These are phyloP conservation scores for Tylopilus sp. DNA, from an alignment of 768 basidiomycete species.

Conservation along the genomic window DNA sequence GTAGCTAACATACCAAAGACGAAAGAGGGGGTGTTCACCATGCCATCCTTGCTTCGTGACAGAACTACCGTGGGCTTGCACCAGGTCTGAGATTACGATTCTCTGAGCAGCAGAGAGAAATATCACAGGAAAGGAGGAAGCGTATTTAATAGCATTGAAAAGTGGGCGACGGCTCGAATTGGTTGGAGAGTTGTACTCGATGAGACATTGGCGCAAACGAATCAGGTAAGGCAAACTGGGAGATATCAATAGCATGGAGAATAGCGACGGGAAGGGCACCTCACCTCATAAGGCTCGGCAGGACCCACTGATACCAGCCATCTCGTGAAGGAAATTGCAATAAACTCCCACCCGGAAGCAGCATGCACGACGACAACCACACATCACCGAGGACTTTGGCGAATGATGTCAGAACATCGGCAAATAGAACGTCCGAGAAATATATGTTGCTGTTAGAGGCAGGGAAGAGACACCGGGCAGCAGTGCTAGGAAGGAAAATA, in stretches of 20 bases:
- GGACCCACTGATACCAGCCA: slow-evolving; percentile 68
- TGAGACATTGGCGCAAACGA: slow-evolving; percentile 90
- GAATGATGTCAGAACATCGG: slow-evolving; percentile 94
- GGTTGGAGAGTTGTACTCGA: slow-evolving; percentile 67
- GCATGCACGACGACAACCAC: slow-evolving; percentile 84
- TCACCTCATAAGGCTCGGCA: slow-evolving; percentile 87
- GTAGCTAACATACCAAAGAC: slow-evolving; percentile 63
- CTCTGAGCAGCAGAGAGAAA: slow-evolving; percentile 90
- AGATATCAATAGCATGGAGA: slow-evolving; percentile 5
- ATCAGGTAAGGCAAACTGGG: slow-evolving; percentile 79
- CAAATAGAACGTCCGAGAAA: slow-evolving; percentile 91
- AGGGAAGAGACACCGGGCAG: slow-evolving; percentile 74
- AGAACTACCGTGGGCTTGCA: slow-evolving; percentile 44
- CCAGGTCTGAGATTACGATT: slow-evolving; percentile 58
- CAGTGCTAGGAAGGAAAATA: slow-evolving; percentile 43
- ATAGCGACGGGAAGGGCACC: slow-evolving; percentile 10
- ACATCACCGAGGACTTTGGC: slow-evolving; percentile 95
- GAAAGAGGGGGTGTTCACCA: slow-evolving; percentile 75
- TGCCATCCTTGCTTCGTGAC: slow-evolving; percentile 55
- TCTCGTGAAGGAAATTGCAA: slow-evolving; percentile 57
- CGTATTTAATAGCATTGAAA: slow-evolving; percentile 93
- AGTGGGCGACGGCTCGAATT: slow-evolving; percentile 72
- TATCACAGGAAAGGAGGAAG: slow-evolving; percentile 94
- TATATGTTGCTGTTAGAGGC: slow-evolving; percentile 57
- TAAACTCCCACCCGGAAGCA: slow-evolving; percentile 80